Evolutionary conservation across 305 asterid genomes (phyloP).

Genomic region (Solanum hybrid): DNA sequence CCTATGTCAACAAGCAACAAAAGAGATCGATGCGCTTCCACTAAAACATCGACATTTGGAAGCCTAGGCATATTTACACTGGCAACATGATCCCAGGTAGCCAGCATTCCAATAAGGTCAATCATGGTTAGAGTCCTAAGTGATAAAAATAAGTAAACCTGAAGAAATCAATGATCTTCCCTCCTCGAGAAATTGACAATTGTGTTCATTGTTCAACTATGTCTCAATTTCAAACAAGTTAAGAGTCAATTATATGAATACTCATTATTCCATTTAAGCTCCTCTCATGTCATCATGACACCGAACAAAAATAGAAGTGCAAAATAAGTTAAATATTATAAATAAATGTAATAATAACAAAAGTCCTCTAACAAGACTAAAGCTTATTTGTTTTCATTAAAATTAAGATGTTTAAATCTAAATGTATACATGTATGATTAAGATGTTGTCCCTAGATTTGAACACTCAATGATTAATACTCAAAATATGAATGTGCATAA

Average conservation of each 20-base stretch:
- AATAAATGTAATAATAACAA: neutral
- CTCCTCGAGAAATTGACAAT: neutral
- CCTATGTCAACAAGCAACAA: conserved; percentile 1
- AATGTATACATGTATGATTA: neutral
- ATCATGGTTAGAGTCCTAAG: neutral
- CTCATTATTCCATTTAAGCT: neutral
- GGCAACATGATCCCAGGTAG: neutral
- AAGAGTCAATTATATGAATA: neutral
- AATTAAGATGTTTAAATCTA: neutral
- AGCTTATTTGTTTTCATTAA: neutral
- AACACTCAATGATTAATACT: neutral
- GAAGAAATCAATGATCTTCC: neutral
- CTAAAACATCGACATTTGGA: neutral
- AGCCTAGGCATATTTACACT: neutral
- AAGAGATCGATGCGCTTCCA: neutral
- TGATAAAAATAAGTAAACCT: neutral
- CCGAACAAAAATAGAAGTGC: neutral
- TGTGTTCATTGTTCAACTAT: neutral
- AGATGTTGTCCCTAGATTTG: neutral
- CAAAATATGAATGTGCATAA: neutral
- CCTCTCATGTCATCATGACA: neutral
- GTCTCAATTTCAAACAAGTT: neutral
- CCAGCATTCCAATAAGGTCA: neutral
- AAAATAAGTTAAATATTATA: neutral
- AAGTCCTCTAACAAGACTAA: neutral